Conservation (phyloP, 176 grass and related monocot species). For the Bothriochloa decipiens region DNA sequence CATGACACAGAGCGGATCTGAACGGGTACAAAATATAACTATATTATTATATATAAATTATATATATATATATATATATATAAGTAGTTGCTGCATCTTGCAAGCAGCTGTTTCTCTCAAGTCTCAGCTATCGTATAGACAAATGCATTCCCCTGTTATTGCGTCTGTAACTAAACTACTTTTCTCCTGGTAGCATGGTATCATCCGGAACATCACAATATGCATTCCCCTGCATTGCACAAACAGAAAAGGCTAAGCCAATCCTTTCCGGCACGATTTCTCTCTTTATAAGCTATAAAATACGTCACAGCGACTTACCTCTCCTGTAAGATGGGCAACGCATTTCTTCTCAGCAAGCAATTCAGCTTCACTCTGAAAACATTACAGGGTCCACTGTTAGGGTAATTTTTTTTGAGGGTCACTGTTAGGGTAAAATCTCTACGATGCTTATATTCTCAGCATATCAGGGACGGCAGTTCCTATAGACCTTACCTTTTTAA, state of each 20-base stretch:
- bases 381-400: constrained; percentile 22
- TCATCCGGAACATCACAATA: constrained; percentile 87
- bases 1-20: too few species aligned
- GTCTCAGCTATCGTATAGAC: constrained; percentile 15
- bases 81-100: constrained; percentile 17
- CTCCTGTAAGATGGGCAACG: constrained; percentile 94
- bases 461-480: neutral
- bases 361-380: constrained; percentile 83
- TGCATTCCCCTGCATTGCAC: constrained; percentile 71
- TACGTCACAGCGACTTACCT: constrained; percentile 50
- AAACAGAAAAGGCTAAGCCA: neutral
- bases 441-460: neutral
- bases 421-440: neutral
- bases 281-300: constrained; percentile 12
- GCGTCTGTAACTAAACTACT: constrained; percentile 33
- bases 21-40: neutral
- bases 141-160: neutral
- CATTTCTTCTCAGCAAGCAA: constrained; percentile 94
- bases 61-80: neutral
- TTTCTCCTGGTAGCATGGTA: constrained; percentile 89
- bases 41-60: neutral
- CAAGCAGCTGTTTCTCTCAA: constrained; percentile 14
- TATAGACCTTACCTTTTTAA: constrained; percentile 73
- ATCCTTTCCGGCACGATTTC: neutral
- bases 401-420: neutral